Evolutionary conservation across 345 rosid species (phyloP).

Genomic region (Brassica carinata): DNA sequence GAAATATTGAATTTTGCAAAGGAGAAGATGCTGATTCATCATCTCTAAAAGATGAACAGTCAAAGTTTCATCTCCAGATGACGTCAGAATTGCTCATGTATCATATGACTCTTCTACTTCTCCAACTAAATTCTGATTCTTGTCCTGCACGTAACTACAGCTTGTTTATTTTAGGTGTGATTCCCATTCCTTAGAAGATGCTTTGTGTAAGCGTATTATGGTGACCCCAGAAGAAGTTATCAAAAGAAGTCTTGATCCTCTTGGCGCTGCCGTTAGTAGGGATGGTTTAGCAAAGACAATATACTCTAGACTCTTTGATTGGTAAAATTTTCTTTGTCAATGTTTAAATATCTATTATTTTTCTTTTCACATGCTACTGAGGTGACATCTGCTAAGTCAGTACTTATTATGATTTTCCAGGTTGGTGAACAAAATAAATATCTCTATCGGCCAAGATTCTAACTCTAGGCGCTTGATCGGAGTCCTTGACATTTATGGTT

Average conservation of each 20-base stretch:
- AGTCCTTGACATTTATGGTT: slow-evolving; percentile 90
- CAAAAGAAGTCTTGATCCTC: slow-evolving; percentile 76
- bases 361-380: not conserved
- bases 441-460: slow-evolving; percentile 77
- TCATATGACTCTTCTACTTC: slow-evolving; percentile 21
- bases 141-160: slow-evolving; percentile 13
- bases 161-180: slow-evolving; percentile 67
- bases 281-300: slow-evolving; percentile 93
- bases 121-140: slow-evolving; percentile 14
- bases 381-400: slow-evolving; percentile 3
- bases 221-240: slow-evolving; percentile 85
- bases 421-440: slow-evolving; percentile 80
- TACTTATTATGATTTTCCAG: slow-evolving; percentile 45
- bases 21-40: slow-evolving; percentile 74
- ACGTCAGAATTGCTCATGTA: slow-evolving; percentile 83
- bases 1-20: slow-evolving; percentile 69
- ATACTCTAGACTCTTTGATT: slow-evolving; percentile 83
- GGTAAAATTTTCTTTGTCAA: slow-evolving; percentile 51
- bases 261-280: slow-evolving; percentile 72
- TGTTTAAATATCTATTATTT: not conserved
- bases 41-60: slow-evolving; percentile 56
- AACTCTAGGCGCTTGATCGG: slow-evolving; percentile 69
- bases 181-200: slow-evolving; percentile 62
- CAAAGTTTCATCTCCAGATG: slow-evolving; percentile 76
- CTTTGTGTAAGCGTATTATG: slow-evolving; percentile 79